Evolutionary conservation across 352 stramenopile species (phyloP).

Genomic region (Hyaloperonospora brassicae): DNA sequence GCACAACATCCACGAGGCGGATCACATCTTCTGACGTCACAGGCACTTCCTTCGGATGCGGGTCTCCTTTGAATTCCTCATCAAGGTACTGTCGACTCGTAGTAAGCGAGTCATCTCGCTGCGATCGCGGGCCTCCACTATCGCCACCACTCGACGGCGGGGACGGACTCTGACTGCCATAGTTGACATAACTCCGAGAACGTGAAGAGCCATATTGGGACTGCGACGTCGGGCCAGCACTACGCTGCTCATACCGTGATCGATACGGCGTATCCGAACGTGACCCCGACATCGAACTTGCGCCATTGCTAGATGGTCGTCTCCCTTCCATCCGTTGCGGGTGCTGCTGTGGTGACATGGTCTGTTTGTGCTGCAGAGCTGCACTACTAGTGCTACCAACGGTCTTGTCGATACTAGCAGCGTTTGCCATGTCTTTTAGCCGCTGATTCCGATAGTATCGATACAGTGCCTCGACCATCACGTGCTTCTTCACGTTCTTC

Average conservation of each 20-base stretch:
- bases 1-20: slow-evolving; percentile 61
- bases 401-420: slow-evolving; percentile 3
- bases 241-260: slow-evolving; percentile 23
- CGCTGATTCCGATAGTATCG: slow-evolving; percentile 67
- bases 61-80: slow-evolving; percentile 30
- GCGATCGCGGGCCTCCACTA: slow-evolving; percentile 14
- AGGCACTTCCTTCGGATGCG: slow-evolving; percentile 45
- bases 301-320: slow-evolving; percentile 8
- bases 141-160: slow-evolving; percentile 28
- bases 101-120: slow-evolving; percentile 4
- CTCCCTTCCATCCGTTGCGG: slow-evolving; percentile 14
- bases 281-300: slow-evolving; percentile 8
- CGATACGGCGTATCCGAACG: slow-evolving; percentile 19
- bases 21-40: slow-evolving; percentile 72
- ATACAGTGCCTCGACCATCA: slow-evolving; percentile 78
- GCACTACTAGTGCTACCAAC: not conserved
- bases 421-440: slow-evolving; percentile 35
- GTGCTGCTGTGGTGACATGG: slow-evolving; percentile 10
- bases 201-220: slow-evolving; percentile 18
- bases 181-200: slow-evolving; percentile 21
- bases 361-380: slow-evolving; percentile 1
- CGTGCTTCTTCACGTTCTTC: slow-evolving; percentile 83
- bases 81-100: slow-evolving; percentile 24
- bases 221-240: slow-evolving; percentile 2
- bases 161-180: slow-evolving; percentile 27